Conservation (phyloP, 2,329 filamentous ascomycete species). For the Ilyonectria mors-panacis region DNA sequence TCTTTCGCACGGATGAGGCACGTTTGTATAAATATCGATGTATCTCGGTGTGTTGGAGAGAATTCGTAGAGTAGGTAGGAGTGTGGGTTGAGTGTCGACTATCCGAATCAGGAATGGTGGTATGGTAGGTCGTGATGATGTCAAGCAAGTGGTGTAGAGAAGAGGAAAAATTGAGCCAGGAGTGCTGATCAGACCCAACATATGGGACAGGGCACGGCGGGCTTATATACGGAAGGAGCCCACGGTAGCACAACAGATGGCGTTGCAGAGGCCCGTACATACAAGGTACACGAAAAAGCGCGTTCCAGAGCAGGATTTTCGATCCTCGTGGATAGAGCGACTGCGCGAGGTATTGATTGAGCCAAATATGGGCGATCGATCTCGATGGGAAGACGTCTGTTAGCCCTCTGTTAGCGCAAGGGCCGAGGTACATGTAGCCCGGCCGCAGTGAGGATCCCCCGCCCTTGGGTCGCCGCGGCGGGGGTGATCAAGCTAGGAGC, state of each 20-base stretch:
- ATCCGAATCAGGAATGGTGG: not conserved
- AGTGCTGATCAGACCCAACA: too few species aligned
- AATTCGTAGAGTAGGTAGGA: too few species aligned
- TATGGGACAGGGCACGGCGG: not conserved
- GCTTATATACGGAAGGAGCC: not conserved
- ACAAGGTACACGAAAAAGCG: not conserved
- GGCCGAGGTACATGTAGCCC: slow-evolving; percentile 40
- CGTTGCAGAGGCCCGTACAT: not conserved
- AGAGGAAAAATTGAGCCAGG: too few species aligned
- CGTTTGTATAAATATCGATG: too few species aligned
- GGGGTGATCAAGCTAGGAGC: not conserved
- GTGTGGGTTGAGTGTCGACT: too few species aligned
- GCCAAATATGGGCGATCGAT: slow-evolving; percentile 49
- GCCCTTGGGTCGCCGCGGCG: slow-evolving; percentile 11
- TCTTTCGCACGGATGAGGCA: too few species aligned
- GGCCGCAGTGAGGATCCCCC: slow-evolving; percentile 41
- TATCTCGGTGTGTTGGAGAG: too few species aligned
- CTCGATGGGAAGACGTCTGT: slow-evolving; percentile 46
- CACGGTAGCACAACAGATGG: not conserved
- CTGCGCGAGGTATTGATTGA: slow-evolving; percentile 42
- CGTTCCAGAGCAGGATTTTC: slow-evolving; percentile 31
- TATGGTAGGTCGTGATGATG: not conserved
- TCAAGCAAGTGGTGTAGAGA: too few species aligned
- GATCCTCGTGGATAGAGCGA: slow-evolving; percentile 41
- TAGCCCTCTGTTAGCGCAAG: slow-evolving; percentile 46